Evolutionary conservation across 345 rosid genomes (phyloP), one percentile per base, ranked within the genome.

Genomic region (Hibiscus tridactylites): DNA sequence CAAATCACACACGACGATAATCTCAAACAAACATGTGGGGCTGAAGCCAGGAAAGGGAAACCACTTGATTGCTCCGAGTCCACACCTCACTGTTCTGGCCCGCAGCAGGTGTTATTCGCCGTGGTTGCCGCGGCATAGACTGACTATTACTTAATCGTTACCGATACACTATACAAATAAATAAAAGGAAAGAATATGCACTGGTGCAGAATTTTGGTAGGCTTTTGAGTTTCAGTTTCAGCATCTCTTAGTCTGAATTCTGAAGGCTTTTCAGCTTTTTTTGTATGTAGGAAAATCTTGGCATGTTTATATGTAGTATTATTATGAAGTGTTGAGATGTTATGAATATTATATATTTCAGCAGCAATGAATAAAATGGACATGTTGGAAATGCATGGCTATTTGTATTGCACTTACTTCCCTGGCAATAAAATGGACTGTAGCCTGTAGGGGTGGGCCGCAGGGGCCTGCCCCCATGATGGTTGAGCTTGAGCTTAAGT

Each of bases 1-100:
- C 75, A 78, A 11, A 81, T 81, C 2, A 46, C 62, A 47, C 59
- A 53, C 0, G 78, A 75, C 0, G 78, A 78, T 31, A 70, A 78
- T 59, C 68, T 33, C 71, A 72, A 70, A 29, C 75, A 78, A 11
- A 73, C 33, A 10, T 73, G 77, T 28, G 62, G 17, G 56, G 56
- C 56, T 50, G 56, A 50, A 50, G 56, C 56, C 56, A 50, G 17
- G 56, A 50, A 50, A 50, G 17, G 19, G 56, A 50, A 50, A 50
- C 19, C 56, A 0, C 76, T 54, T 11, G 77, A 81, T 39, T 71
- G 54, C 73, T 72, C 83, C 4, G 9, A 59, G n/a, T 13, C 62
- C 5, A 35, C 16, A 50, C 8, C 17, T 19, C 7, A n/a, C 19
- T 50, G 56, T 50, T 16, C 56, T 50, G 5, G 56, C 17, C 59